Evolutionary conservation across 2,329 filamentous ascomycete genomes (phyloP), one percentile per base, ranked within the genome.

Genomic region (Chalaropsis ovoidea): DNA sequence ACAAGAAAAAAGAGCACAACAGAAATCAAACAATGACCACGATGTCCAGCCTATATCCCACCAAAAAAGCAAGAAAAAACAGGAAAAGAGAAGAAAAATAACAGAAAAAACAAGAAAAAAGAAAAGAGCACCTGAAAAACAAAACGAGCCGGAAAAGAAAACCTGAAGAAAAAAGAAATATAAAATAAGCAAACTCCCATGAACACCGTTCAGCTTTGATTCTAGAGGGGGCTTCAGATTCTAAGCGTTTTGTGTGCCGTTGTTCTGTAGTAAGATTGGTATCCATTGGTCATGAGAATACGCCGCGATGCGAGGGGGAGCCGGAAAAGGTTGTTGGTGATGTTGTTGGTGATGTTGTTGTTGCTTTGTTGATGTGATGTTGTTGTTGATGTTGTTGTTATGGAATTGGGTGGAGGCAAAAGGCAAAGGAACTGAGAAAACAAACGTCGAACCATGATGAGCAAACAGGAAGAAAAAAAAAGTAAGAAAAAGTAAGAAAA

Each of bases 251-350:
- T 63, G 42, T 8, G 15, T 47, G 35, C 39, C 58, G 27, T 63
- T 35, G 43, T 63, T 58, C 54, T 58, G 54, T 58, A 56, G 27
- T 17, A 35, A 39, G 11, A 39, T 35, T 35, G 31, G 54, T 58
- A 58, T 58, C 54, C 54, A n/a, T 58, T 58, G 54, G 27, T 58
- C 64, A 66, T 41, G 54, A 66, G 17, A 65, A 43, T 58, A 58
- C 54, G 31, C 54, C 31, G 54, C 27, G n/a, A 58, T 58, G 54
- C 54, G n/a, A 58, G 54, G 31, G 54, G n/a, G 35, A 47, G 41
- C 11, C 61, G 15, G 24, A 63, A 43, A 39, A 4, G 22, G 22
- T 62, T 47, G 22, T 62, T 47, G 22, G 27, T 62, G 39, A 3
- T 62, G 35, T 43, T 15, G 39, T 42, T 56, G 19, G 11, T 19